Evolutionary conservation across 805 yeast genomes (phyloP).

Genomic region (Martiniozyma abietophila): DNA sequence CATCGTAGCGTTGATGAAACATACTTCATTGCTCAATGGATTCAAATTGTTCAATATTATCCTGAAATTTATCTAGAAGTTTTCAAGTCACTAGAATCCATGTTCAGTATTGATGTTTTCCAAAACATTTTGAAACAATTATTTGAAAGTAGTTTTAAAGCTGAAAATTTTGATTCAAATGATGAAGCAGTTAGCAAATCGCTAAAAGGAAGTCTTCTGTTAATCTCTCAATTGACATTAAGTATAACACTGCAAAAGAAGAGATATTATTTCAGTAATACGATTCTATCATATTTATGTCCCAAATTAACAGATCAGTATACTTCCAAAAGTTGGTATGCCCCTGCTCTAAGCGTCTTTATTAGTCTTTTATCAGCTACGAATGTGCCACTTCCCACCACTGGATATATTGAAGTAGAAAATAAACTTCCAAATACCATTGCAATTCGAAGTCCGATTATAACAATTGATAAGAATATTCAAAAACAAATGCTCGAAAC

Average conservation of each 20-base stretch:
- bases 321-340: slow-evolving; percentile 46
- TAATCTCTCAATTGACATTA: no score
- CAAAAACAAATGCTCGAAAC: slow-evolving; percentile 32
- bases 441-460: slow-evolving; percentile 13
- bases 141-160: no score
- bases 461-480: slow-evolving; percentile 16
- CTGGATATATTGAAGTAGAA: slow-evolving; percentile 24
- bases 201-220: no score
- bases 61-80: no score
- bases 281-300: no score
- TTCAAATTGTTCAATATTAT: slow-evolving; percentile 33
- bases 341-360: slow-evolving; percentile 44
- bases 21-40: slow-evolving; percentile 33
- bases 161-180: slow-evolving; percentile 14
- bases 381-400: slow-evolving; percentile 41
- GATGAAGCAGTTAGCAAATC: no score
- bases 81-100: no score
- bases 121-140: no score
- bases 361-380: slow-evolving; percentile 46
- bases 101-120: no score
- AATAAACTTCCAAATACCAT: slow-evolving; percentile 7
- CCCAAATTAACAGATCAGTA: slow-evolving; percentile 29
- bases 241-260: no score
- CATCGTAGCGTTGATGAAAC: slow-evolving; percentile 29
- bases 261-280: no score